A percentile compares a stretch with the other conserved stretches of the same genome.
These are phyloP conservation scores for Kuraishia molischiana DNA, from an alignment of 805 yeast species.

Conservation along the genomic window DNA sequence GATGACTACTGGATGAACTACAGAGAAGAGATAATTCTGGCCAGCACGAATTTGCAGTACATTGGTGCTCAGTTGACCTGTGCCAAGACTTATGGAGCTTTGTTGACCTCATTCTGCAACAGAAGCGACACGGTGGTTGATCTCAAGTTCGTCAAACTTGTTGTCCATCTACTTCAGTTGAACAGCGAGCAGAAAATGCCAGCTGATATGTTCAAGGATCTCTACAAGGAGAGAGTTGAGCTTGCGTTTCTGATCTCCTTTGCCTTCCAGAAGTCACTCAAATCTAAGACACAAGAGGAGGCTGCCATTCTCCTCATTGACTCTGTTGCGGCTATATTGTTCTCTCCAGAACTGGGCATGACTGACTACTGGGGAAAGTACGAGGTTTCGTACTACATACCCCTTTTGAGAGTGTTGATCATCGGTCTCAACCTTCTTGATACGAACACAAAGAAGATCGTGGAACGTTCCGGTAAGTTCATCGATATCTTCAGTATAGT, in stretches of 20 bases:
- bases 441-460: constrained; percentile 27
- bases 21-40: constrained; percentile 39
- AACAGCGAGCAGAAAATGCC: constrained; percentile 43
- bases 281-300: constrained; percentile 19
- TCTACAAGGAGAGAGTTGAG: constrained; percentile 57
- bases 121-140: constrained; percentile 37
- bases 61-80: constrained; percentile 58
- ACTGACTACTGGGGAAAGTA: constrained; percentile 28
- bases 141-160: constrained; percentile 23
- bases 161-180: constrained; percentile 38
- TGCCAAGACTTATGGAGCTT: constrained; percentile 71
- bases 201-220: constrained; percentile 33
- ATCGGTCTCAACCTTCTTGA: constrained; percentile 35
- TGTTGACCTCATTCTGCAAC: constrained; percentile 57
- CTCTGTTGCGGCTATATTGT: constrained; percentile 33
- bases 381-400: constrained; percentile 28
- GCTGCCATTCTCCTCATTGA: constrained; percentile 30
- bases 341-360: constrained; percentile 23
- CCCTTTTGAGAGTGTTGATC: constrained; percentile 49
- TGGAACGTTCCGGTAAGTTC: constrained; percentile 40
- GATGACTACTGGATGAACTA: constrained; percentile 36
- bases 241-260: constrained; percentile 46
- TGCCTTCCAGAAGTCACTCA: constrained; percentile 19
- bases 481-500: constrained; percentile 51
- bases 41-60: constrained; percentile 55